A percentile compares a stretch with the other conserved stretches of the same genome.
These are phyloP conservation scores for Aspergillus awamori DNA, from an alignment of 2,329 filamentous ascomycete genomes.

Conservation along the genomic window DNA sequence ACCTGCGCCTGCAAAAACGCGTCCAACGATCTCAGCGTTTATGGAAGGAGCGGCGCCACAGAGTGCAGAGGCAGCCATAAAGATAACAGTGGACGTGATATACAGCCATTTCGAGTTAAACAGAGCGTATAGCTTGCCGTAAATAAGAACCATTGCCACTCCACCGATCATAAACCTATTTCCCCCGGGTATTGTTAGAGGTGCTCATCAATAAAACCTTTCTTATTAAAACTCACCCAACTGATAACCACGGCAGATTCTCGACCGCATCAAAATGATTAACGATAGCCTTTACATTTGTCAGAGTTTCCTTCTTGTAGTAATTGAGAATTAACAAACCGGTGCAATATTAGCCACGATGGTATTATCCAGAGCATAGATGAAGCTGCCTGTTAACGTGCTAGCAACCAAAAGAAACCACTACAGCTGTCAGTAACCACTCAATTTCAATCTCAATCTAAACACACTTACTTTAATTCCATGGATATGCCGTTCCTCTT, in stretches of 20 bases:
- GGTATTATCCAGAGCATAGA: constrained; percentile 19
- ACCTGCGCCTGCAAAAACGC: constrained; percentile 10
- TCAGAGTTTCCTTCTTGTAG: neutral
- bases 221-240: constrained; percentile 3
- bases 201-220: neutral
- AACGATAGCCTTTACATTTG: constrained; percentile 15
- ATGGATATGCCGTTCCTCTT: too few species aligned
- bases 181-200: neutral
- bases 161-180: neutral
- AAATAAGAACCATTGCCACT: neutral
- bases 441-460: too few species aligned
- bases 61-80: constrained; percentile 10
- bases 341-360: constrained; percentile 15
- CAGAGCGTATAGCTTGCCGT: constrained; percentile 9
- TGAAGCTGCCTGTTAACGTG: constrained; percentile 7
- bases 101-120: constrained; percentile 45
- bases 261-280: constrained; percentile 11
- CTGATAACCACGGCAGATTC: constrained; percentile 14
- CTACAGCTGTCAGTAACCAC: neutral
- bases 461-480: too few species aligned
- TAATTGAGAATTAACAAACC: neutral
- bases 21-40: constrained; percentile 10
- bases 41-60: constrained; percentile 8
- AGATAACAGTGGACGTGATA: neutral
- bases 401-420: neutral